Evolutionary conservation across 768 basidiomycete species (phyloP), one percentile per base, ranked within the genome.

Genomic region (Mycena belliarum): DNA sequence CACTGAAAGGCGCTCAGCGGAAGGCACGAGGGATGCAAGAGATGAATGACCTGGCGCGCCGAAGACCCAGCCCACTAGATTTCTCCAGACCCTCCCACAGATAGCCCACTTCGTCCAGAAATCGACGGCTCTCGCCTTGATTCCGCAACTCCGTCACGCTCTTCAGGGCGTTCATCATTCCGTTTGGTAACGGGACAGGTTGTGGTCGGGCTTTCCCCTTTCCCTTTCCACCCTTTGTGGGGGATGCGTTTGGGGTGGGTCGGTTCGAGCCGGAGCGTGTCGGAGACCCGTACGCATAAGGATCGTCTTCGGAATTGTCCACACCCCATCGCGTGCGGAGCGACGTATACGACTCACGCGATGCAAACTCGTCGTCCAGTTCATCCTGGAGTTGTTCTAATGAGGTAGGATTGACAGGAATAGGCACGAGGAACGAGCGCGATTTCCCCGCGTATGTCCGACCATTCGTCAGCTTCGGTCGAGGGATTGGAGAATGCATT

Each of bases 51-150:
- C 89, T 93, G 12, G 87, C 82, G 61, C 89, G 79, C 47, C 85
- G 79, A 24, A 93, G 76, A 2, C 81, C 78, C 44, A 85, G 64
- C 11, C 79, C 76, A 16, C 78, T 80, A 16, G 75, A 75, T 11
- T 70, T 63, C 25, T 84, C 82, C 71, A 93, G 79, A 0, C 92
- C 90, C 69, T 94, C 92, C 59, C 93, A 88, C 6, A 93, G 72
- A 71, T 93, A 94, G 0, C 92, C 92, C 3, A 92, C 82, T 65
- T 93, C 91, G 59, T 94, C 92, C 41, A 92, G 70, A 66, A 93
- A 93, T 16, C 89, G 76, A 60, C 91, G 77, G 52, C 79, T 86
- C 72, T 93, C 90, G 14, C 92, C 92, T 68, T 89, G 90, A 66
- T 82, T 88, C 54, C 91, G 74, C 37, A 93, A 75, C 61, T 93